phyloP scores from a whole-genome alignment of 129 eudicot genomes.

The Flaveria linearis region DNA sequence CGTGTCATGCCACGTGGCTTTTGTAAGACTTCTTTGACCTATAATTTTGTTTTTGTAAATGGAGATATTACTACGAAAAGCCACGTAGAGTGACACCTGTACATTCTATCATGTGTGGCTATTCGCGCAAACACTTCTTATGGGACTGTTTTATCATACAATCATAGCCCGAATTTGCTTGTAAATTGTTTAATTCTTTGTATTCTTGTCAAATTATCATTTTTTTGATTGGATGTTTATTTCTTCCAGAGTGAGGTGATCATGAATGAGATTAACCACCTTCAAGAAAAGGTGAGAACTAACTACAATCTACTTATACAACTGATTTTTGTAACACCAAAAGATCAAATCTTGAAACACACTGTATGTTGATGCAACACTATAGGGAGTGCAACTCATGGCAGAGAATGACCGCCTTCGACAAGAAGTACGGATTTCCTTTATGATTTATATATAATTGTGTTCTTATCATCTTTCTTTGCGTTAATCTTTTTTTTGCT shows the following conservation, averaged over 20 bases:
- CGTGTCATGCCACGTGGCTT: background rate
- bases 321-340: background rate
- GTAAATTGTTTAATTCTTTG: background rate
- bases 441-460: background rate
- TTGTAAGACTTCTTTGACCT: background rate
- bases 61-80: background rate
- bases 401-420: conserved; percentile 67
- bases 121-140: background rate
- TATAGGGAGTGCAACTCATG: conserved; percentile 69
- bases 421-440: conserved; percentile 51
- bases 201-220: background rate
- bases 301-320: conserved; percentile 26
- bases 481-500: conserved; percentile 12
- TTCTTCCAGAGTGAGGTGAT: conserved; percentile 66
- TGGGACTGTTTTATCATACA: background rate
- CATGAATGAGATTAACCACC: conserved; percentile 60
- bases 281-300: conserved; percentile 72
- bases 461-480: background rate
- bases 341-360: conserved; percentile 21
- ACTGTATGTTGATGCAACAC: background rate
- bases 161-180: conserved; percentile 1
- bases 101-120: conserved; percentile 12
- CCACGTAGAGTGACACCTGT: background rate
- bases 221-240: conserved; percentile 4
- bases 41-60: background rate